These are phyloP conservation scores for Turnera subulata DNA, from an alignment of 345 rosid species.

Conservation along the genomic window DNA sequence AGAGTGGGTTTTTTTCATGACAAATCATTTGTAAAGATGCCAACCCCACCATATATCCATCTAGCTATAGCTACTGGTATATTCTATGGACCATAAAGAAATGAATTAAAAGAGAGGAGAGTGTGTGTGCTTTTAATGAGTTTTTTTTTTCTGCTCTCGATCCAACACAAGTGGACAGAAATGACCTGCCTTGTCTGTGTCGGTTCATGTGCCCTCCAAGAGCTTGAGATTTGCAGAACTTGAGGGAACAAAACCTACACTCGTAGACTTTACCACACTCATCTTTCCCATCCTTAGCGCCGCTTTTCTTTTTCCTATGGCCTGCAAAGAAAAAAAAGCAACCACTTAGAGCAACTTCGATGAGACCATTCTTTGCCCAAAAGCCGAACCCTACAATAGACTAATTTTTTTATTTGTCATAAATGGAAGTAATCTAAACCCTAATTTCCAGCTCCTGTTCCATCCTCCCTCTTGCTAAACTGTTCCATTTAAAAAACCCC, in stretches of 20 bases:
- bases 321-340: conserved; percentile 29
- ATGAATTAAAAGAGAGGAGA: too few relatives aligned
- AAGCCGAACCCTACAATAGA: conserved; percentile 26
- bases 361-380: conserved; percentile 32
- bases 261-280: conserved; percentile 86
- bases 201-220: conserved; percentile 99
- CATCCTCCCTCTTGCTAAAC: not conserved
- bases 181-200: conserved; percentile 85
- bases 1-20: conserved; percentile 8
- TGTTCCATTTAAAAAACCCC: conserved; percentile 1
- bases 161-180: not conserved
- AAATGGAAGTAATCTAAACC: too few relatives aligned
- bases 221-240: conserved; percentile 99
- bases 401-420: too few relatives aligned
- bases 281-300: conserved; percentile 73
- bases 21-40: not conserved
- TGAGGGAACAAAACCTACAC: conserved; percentile 99
- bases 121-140: too few relatives aligned
- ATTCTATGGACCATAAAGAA: too few relatives aligned
- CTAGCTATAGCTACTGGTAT: too few relatives aligned
- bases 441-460: not conserved
- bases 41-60: too few relatives aligned
- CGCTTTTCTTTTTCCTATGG: conserved; percentile 55
- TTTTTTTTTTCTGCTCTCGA: not conserved
- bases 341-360: conserved; percentile 40